phyloP scores from a whole-genome alignment of 2,329 filamentous ascomycete genomes.

The Myriosclerotinia scirpicola region DNA sequence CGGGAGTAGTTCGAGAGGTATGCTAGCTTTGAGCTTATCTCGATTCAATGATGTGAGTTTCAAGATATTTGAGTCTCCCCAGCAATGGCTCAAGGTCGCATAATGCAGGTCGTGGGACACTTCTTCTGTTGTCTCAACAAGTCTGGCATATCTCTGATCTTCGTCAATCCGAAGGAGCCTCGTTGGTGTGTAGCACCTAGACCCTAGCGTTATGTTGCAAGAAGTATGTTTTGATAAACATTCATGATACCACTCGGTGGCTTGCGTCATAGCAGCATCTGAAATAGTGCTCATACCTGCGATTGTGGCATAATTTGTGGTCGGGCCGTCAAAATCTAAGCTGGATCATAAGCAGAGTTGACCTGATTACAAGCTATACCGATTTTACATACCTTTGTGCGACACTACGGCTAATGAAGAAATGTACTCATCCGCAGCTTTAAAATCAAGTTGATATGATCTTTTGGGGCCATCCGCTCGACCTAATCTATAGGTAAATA shows the following conservation, averaged over 20 bases:
- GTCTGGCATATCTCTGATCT: not conserved
- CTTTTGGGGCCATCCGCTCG: rapidly evolving
- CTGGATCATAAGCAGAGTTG: not conserved
- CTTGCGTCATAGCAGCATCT: conserved; percentile 1
- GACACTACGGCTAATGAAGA: rapidly evolving
- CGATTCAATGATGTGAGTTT: not conserved
- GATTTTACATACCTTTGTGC: not conserved
- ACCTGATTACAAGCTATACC: not conserved
- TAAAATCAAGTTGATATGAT: rapidly evolving
- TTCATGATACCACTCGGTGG: conserved; percentile 3
- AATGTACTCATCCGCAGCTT: rapidly evolving
- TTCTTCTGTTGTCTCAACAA: not conserved
- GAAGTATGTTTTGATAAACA: not conserved
- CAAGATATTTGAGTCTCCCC: conserved; percentile 1
- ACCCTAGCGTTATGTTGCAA: not conserved
- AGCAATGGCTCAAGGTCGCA: conserved; percentile 3
- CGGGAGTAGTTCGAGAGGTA: not conserved
- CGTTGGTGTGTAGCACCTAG: not conserved
- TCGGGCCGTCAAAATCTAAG: not conserved
- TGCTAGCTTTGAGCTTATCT: not conserved
- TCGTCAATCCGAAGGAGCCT: conserved; percentile 14
- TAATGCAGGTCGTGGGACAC: not conserved
- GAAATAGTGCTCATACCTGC: not conserved
- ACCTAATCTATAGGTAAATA: not conserved
- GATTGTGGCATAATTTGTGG: not conserved